phyloP scores from a whole-genome alignment of 495 filamentous ascomycete species.

The Xylaria grammica region DNA sequence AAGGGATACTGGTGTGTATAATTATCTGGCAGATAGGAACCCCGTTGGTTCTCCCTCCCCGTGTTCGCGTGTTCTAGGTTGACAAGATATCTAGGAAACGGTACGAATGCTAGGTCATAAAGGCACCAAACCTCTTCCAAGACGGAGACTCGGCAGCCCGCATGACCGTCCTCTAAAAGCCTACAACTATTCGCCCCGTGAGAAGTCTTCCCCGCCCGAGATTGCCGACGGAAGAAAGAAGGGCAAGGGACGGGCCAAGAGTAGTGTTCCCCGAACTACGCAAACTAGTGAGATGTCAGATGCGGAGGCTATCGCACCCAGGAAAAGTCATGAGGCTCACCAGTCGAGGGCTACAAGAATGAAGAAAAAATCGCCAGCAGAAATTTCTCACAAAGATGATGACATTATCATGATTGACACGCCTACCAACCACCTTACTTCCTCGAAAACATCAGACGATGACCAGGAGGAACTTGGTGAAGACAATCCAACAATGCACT shows the following conservation, averaged over 20 bases:
- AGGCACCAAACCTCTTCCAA: slow-evolving; percentile 2
- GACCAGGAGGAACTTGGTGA: background rate
- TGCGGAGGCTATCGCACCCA: slow-evolving; percentile 13
- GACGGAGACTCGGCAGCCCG: no score
- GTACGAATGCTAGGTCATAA: slow-evolving; percentile 24
- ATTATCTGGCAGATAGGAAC: slow-evolving; percentile 38
- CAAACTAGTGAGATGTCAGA: slow-evolving; percentile 19
- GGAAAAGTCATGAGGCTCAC: slow-evolving; percentile 1
- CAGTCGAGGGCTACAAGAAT: background rate
- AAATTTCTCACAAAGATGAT: slow-evolving; percentile 22
- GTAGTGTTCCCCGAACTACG: slow-evolving; percentile 22
- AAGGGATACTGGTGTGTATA: slow-evolving; percentile 45
- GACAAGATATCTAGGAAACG: slow-evolving; percentile 22
- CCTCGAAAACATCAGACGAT: background rate
- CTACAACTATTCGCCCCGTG: slow-evolving; percentile 23
- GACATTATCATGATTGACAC: slow-evolving; percentile 21
- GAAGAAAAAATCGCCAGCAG: slow-evolving; percentile 21
- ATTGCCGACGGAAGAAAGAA: slow-evolving; percentile 23
- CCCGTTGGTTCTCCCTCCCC: slow-evolving; percentile 34
- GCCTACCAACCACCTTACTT: slow-evolving; percentile 14
- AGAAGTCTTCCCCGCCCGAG: slow-evolving; percentile 31
- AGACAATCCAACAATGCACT: background rate
- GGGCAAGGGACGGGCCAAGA: slow-evolving; percentile 23
- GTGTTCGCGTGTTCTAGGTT: background rate
- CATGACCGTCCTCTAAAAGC: slow-evolving; percentile 26